Conservation (phyloP, 2,329 filamentous ascomycete species). For the Immersiporthe knoxdaviesiana region DNA sequence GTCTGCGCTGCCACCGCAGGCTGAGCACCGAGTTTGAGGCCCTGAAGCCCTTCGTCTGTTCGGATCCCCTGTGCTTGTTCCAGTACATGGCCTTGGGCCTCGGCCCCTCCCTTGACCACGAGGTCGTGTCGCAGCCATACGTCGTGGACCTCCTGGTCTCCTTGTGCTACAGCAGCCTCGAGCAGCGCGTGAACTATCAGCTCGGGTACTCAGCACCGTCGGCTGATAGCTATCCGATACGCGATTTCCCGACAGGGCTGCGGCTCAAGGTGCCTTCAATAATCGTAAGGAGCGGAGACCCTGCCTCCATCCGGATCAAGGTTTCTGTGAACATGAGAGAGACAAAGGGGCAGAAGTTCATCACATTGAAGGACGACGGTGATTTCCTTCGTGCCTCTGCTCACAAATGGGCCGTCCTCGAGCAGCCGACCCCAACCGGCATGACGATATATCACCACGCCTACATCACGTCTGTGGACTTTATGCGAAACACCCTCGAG, state of each 20-base stretch:
- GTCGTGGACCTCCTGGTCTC: constrained; percentile 85
- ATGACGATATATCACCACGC: constrained; percentile 8
- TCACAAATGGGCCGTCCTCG: constrained; percentile 21
- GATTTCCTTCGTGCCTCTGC: constrained; percentile 7
- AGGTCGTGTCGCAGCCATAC: constrained; percentile 76
- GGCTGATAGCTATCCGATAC: constrained; percentile 40
- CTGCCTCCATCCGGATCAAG: constrained; percentile 13
- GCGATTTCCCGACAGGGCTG: constrained; percentile 50
- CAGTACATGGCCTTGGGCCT: constrained; percentile 89
- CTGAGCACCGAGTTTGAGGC: constrained; percentile 67
- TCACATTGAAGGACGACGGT: not conserved
- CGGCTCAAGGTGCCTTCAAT: constrained; percentile 39
- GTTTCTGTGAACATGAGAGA: constrained; percentile 29
- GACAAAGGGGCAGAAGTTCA: not conserved
- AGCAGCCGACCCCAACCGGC: not conserved
- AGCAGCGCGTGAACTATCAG: not conserved
- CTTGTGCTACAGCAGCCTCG: constrained; percentile 71
- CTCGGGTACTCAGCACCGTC: fast-evolving
- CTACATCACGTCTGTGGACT: constrained; percentile 15
- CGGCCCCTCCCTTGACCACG: constrained; percentile 82
- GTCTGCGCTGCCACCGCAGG: constrained; percentile 78
- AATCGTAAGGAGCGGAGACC: not conserved
- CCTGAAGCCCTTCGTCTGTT: constrained; percentile 80
- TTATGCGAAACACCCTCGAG: not conserved
- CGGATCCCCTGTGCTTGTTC: constrained; percentile 74